Base-by-base conservation (phyloP, 352 stramenopile genomes). In the Globisporangium heterothallicum region DNA sequence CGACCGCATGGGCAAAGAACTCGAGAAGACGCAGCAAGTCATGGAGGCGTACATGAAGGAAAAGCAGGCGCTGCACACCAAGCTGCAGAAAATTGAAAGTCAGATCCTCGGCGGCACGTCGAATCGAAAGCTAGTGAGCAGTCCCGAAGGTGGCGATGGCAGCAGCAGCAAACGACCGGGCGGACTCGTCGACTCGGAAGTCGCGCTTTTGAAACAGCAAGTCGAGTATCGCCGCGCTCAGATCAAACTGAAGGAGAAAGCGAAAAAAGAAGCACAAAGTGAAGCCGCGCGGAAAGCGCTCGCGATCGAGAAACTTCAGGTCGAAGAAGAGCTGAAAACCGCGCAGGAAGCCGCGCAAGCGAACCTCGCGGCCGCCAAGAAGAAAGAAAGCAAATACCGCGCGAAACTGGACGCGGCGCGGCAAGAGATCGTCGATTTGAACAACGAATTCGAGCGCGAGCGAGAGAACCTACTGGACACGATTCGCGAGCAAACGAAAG, bases 401-500 rank as follows among this genome's bases (percentile, higher is more conserved):
- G 56, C 65, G 3, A 93, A 92, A 42, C 59, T 94, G 0, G 78
- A 92, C 19, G 66, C 82, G 1, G 85, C 85, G 13, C 70, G 84
- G 2, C 78, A 90, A 36, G 87, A 97, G 46, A 84, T 96, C n/a
- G 63, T 70, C 3, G 87, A 95, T 45, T 60, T 95, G 6, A 79
- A 81, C 42, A 77, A 72, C 24, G 88, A 96, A 49, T 92, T 94
- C 56, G 79, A 92, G 56, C 78, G 74, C 10, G 87, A 96, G 62
- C 79, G 85, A 0, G 81, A 94, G 44, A 87, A 81, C 27, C 56
- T 95, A 41, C 59, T 95, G 27, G 87, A 95, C 51, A 94, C 78
- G 7, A 89, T 96, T 29, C 82, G 86, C n/a, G 84, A 94, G 41
- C 84, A 95, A 40, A 95, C 86, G 2, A 88, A 88, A 51, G 87